phyloP scores from a whole-genome alignment of 129 eudicot species.

The Centrapalus pauciflorus region DNA sequence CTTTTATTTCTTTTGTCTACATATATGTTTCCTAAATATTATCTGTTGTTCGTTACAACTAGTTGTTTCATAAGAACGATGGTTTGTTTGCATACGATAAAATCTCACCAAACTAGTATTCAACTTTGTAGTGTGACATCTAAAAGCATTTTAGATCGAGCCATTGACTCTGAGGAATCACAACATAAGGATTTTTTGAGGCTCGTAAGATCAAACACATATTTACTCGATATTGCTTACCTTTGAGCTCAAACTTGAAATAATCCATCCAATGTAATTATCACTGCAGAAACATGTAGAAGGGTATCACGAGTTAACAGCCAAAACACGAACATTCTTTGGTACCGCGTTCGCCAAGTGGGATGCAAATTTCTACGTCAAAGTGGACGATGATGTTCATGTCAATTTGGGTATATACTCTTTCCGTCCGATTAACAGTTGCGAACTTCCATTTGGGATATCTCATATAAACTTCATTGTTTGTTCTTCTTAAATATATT shows the following conservation, averaged over 20 bases:
- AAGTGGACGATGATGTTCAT: constrained; percentile 79
- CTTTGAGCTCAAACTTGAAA: constrained; percentile 3
- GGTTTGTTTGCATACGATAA: not conserved
- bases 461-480: not conserved
- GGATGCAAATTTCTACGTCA: constrained; percentile 75
- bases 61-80: not conserved
- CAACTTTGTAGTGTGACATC: constrained; percentile 52
- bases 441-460: not conserved
- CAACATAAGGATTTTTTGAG: constrained; percentile 64
- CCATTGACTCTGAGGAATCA: constrained; percentile 58
- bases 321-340: constrained; percentile 65
- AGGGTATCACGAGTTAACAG: constrained; percentile 72
- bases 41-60: not conserved
- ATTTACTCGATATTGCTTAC: not conserved
- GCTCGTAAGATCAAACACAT: constrained; percentile 40
- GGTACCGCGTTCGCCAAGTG: constrained; percentile 57
- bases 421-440: not conserved
- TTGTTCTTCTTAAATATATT: not conserved
- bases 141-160: constrained; percentile 69
- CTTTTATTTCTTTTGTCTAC: not conserved
- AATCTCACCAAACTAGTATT: not conserved
- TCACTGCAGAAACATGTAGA: constrained; percentile 57
- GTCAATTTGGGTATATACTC: constrained; percentile 43
- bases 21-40: too few relatives aligned
- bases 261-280: not conserved